Evolutionary conservation across 2,329 filamentous ascomycete species (phyloP).

Genomic region (Zasmidium angulare): DNA sequence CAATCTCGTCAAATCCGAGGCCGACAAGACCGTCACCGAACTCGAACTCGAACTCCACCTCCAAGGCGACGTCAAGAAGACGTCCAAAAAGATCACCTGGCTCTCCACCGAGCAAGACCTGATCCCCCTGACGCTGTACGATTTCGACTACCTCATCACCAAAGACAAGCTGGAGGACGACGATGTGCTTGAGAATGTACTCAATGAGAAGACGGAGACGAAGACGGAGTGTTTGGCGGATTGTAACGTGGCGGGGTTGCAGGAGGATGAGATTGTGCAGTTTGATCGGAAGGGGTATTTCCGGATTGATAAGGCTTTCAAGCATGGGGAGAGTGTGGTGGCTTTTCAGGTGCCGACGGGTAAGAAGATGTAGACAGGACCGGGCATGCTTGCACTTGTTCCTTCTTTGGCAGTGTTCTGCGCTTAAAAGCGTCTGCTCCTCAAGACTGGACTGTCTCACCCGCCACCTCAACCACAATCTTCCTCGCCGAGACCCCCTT

Average conservation of each 20-base stretch:
- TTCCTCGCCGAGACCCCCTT: no score
- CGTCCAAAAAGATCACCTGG: conserved; percentile 97
- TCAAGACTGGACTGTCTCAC: no score
- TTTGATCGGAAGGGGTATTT: conserved; percentile 93
- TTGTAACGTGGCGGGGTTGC: conserved; percentile 73
- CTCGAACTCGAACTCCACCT: conserved; percentile 86
- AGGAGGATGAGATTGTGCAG: conserved; percentile 89
- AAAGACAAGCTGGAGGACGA: conserved; percentile 93
- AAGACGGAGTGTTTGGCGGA: conserved; percentile 76
- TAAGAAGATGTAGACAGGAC: conserved; percentile 47
- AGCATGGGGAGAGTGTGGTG: conserved; percentile 60
- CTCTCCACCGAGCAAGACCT: conserved; percentile 75
- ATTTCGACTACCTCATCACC: conserved; percentile 92
- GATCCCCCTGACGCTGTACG: conserved; percentile 80
- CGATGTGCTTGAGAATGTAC: conserved; percentile 78
- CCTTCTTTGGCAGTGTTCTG: no score
- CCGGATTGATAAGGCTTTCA: conserved; percentile 69
- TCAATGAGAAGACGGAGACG: conserved; percentile 74
- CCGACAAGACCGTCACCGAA: conserved; percentile 60
- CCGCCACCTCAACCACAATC: no score
- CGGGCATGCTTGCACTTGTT: no score
- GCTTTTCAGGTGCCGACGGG: conserved; percentile 71
- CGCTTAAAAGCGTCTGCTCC: background rate
- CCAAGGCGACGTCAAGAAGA: conserved; percentile 89
- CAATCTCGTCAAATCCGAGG: conserved; percentile 48